Evolutionary conservation across 768 basidiomycete genomes (phyloP).

Genomic region (Leccinellum albellum): DNA sequence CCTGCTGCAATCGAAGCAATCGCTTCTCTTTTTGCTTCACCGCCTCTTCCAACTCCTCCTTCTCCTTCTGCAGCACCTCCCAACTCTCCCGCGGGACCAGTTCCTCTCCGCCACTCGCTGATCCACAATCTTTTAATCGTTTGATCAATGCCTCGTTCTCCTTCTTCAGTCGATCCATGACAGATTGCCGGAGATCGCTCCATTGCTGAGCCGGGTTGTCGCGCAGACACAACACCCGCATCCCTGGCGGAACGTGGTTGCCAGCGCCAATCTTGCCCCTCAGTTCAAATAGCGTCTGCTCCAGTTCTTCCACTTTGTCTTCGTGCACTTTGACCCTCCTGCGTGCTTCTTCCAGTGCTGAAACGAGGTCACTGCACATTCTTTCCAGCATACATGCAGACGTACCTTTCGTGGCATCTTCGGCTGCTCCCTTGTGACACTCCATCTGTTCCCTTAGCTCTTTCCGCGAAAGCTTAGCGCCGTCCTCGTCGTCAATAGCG

Average conservation of each 20-base stretch:
- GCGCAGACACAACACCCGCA: conserved; percentile 61
- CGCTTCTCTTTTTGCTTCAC: conserved; percentile 81
- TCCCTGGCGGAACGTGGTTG: conserved; percentile 67
- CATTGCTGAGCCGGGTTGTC: conserved; percentile 85
- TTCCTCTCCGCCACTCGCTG: conserved; percentile 5
- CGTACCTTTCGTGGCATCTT: conserved; percentile 41
- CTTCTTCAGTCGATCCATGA: conserved; percentile 66
- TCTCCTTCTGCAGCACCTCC: conserved; percentile 68
- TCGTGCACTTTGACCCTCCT: conserved; percentile 36
- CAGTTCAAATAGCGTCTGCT: conserved; percentile 76
- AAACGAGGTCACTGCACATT: background rate
- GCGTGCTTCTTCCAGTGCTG: conserved; percentile 46
- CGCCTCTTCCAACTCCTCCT: conserved; percentile 58
- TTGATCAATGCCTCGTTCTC: conserved; percentile 85
- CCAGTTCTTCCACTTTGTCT: conserved; percentile 62
- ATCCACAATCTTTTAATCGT: conserved; percentile 46
- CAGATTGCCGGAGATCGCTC: conserved; percentile 69
- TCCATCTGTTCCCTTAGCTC: conserved; percentile 40
- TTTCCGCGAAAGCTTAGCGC: conserved; percentile 27
- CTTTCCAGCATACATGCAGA: background rate
- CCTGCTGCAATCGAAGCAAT: conserved; percentile 76
- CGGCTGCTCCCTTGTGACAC: conserved; percentile 35
- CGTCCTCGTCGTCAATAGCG: conserved; percentile 36
- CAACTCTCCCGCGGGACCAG: conserved; percentile 78
- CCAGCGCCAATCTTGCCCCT: conserved; percentile 74